A percentile compares a stretch with the other conserved stretches of the same genome.
Evolutionary conservation across 2,329 filamentous ascomycete species (phyloP).

Genomic region (Hypoxylon sp.): DNA sequence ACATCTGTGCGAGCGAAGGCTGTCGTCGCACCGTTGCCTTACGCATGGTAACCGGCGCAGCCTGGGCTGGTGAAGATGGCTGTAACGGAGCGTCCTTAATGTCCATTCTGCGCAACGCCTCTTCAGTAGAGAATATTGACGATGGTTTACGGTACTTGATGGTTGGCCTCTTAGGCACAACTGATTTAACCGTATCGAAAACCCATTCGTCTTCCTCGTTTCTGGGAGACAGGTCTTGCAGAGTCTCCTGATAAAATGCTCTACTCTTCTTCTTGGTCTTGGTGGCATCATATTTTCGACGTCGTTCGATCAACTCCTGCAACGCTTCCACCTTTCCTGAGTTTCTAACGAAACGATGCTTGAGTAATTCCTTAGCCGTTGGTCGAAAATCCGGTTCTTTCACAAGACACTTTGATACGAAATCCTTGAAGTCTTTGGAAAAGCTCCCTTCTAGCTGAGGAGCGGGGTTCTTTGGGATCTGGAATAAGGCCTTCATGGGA

Average conservation of each 20-base stretch:
- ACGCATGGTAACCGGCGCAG: conserved; percentile 62
- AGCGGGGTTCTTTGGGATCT: conserved; percentile 88
- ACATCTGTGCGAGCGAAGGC: conserved; percentile 53
- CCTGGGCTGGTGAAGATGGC: conserved; percentile 60
- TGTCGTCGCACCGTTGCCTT: conserved; percentile 64
- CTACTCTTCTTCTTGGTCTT: conserved; percentile 73
- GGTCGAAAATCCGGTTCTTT: conserved; percentile 89
- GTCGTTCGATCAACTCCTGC: conserved; percentile 85
- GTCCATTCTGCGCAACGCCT: conserved; percentile 67
- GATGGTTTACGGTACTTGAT: conserved; percentile 65
- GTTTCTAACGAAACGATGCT: conserved; percentile 85
- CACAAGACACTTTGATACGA: conserved; percentile 86
- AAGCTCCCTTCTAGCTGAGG: conserved; percentile 87
- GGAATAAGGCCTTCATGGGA: conserved; percentile 92
- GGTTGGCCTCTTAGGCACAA: conserved; percentile 64
- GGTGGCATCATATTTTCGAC: conserved; percentile 82
- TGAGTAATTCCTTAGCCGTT: conserved; percentile 84
- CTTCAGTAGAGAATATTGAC: conserved; percentile 65
- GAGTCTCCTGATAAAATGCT: conserved; percentile 92
- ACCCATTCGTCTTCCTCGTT: conserved; percentile 88
- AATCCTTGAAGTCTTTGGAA: conserved; percentile 92
- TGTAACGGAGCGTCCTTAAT: conserved; percentile 68
- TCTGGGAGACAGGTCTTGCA: conserved; percentile 73
- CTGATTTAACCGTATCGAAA: conserved; percentile 90
- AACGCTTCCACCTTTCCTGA: conserved; percentile 89